Conservation (phyloP, 257 asterid species). For the Capsicum rhomboideum region DNA sequence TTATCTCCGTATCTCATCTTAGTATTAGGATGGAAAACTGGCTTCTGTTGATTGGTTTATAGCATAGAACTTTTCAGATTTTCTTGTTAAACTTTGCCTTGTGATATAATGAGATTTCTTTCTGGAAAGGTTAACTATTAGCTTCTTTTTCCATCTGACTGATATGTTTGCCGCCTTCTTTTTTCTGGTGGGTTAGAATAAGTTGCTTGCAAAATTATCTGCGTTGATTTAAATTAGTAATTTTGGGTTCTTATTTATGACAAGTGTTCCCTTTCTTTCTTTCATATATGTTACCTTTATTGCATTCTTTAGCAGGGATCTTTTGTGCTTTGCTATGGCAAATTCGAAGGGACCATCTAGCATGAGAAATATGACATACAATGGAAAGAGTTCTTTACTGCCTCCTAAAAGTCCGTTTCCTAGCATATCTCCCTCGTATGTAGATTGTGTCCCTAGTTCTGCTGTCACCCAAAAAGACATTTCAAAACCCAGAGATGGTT, state of each 20-base stretch:
- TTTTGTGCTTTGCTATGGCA: slow-evolving; percentile 43
- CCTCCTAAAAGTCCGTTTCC: slow-evolving; percentile 96
- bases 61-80: neutral
- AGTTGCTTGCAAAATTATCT: neutral
- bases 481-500: slow-evolving; percentile 26
- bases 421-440: slow-evolving; percentile 47
- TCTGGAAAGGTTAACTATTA: neutral
- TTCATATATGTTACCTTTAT: neutral
- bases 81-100: neutral
- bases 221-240: neutral
- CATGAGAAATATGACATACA: slow-evolving; percentile 53
- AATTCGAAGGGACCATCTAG: slow-evolving; percentile 74
- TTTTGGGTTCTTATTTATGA: neutral
- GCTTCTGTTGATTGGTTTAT: neutral
- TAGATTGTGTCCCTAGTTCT: slow-evolving; percentile 60
- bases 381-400: slow-evolving; percentile 57
- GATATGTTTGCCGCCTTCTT: neutral
- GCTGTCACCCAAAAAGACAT: slow-evolving; percentile 35
- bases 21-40: neutral
- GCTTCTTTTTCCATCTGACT: neutral
- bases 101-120: neutral
- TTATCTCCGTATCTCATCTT: neutral
- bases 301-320: slow-evolving; percentile 27
- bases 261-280: neutral
- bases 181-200: neutral